Evolutionary conservation across 495 filamentous ascomycete genomes (phyloP), one percentile per base, ranked within the genome.

Genomic region (Hypoxylon lienhwacheense): DNA sequence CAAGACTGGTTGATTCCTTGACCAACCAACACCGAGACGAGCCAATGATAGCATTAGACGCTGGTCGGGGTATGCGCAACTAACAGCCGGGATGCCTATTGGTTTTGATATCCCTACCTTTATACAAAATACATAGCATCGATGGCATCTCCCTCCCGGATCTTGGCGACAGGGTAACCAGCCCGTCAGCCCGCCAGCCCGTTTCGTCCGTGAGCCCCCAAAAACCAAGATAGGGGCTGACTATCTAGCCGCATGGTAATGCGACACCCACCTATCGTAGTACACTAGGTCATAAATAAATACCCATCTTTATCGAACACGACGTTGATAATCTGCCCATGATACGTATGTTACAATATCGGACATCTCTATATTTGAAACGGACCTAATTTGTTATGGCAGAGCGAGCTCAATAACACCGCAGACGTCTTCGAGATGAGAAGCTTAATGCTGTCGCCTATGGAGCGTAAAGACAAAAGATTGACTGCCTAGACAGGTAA

Each of bases 1-100:
- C 34, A 21, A 46, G 61, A 67, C 65, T 67, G 64, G 64, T 25
- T 41, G 26, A n/a, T 36, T 33, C 17, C 35, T 35, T 31, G 22
- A 34, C 35, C 33, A 43, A 43, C 47, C 47, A 36, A 21, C 34
- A 43, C 10, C 25, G 11, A 47, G 41, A 48, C 31, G 21, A 46
- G 35, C 57, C 57, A 61, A 61, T 61, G 35, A 31, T 20, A 42
- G 31, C 8, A 31, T 41, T 14, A 61, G 57, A 24, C 57, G 51
- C 57, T 45, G 46, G 34, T 39, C 33, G 35, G 56, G 45, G 31
- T 17, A 44, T 59, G 49, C 56, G 49, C 56, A 45, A 32, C 28
- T 21, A 34, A 17, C 28, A 41, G 25, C 50, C 19, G 6, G 50
- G 49, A 43, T 32, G 41, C n/a, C 32, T 15, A 55, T 60, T 60